Percentiles rank a stretch among this genome's conserved stretches.
phyloP scores from a whole-genome alignment of 805 yeast species.

The Teunomyces lycoperdinae region DNA sequence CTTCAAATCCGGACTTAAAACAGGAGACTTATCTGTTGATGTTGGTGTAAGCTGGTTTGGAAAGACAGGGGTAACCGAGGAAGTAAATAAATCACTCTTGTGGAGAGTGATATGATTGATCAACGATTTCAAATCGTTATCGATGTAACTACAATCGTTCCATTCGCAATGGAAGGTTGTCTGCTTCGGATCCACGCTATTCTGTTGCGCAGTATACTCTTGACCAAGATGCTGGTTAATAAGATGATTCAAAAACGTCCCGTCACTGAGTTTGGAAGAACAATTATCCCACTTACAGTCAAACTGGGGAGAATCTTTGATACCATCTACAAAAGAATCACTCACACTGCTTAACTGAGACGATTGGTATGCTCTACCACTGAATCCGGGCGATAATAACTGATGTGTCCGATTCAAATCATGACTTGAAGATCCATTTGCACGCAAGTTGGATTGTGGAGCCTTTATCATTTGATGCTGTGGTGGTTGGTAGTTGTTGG shows the following conservation, averaged over 20 bases:
- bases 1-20: neutral
- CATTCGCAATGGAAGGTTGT: conserved; percentile 61
- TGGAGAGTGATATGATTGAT: conserved; percentile 51
- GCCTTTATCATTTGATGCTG: neutral
- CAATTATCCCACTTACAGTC: conserved; percentile 74
- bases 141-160: conserved; percentile 63
- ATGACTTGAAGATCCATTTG: neutral
- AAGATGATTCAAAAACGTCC: conserved; percentile 31
- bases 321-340: neutral
- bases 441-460: neutral
- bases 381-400: neutral
- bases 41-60: conserved; percentile 8
- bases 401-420: neutral
- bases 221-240: conserved; percentile 51
- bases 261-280: conserved; percentile 34
- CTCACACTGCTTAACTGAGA: neutral
- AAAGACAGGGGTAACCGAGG: conserved; percentile 3
- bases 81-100: conserved; percentile 10
- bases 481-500: neutral
- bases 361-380: neutral
- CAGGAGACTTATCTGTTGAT: conserved; percentile 10
- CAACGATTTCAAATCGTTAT: conserved; percentile 51
- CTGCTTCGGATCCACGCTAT: conserved; percentile 5
- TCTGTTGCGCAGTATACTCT: conserved; percentile 31
- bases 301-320: conserved; percentile 6